Percentiles rank a stretch among this genome's conserved stretches.
These are phyloP conservation scores for Fragaria nilgerrensis DNA, from an alignment of 306 rosid genomes.

Conservation along the genomic window DNA sequence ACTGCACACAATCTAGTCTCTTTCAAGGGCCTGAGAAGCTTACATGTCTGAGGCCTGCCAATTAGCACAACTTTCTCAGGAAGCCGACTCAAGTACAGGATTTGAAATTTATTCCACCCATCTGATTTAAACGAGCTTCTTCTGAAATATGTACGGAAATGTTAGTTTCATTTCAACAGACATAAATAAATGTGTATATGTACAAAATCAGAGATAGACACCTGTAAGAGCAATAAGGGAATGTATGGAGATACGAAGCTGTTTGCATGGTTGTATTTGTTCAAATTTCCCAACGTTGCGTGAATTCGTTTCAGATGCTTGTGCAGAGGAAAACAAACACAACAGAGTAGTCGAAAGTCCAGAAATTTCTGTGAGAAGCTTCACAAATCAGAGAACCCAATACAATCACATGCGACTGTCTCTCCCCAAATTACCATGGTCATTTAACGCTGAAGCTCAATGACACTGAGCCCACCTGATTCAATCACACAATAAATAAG, in stretches of 20 bases:
- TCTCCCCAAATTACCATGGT: neutral
- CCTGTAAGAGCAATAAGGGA: slow-evolving; percentile 35
- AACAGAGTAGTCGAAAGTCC: neutral
- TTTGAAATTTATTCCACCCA: slow-evolving; percentile 31
- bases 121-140: slow-evolving; percentile 30
- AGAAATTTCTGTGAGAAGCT: neutral
- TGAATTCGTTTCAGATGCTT: neutral
- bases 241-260: slow-evolving; percentile 32
- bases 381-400: neutral
- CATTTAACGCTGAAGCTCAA: neutral
- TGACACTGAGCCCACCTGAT: slow-evolving; percentile 9
- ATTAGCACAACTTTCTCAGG: slow-evolving; percentile 27
- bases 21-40: slow-evolving; percentile 16
- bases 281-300: neutral
- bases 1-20: slow-evolving; percentile 45
- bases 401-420: neutral
- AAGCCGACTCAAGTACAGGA: slow-evolving; percentile 31
- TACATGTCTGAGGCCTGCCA: slow-evolving; percentile 33
- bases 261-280: slow-evolving; percentile 34
- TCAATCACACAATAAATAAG: neutral
- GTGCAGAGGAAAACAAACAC: neutral
- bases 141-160: slow-evolving; percentile 37
- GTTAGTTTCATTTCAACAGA: slow-evolving; percentile 19
- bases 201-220: neutral
- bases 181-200: neutral